These are phyloP conservation scores for Lathyrus oleraceus DNA, from an alignment of 306 rosid genomes.

Conservation along the genomic window DNA sequence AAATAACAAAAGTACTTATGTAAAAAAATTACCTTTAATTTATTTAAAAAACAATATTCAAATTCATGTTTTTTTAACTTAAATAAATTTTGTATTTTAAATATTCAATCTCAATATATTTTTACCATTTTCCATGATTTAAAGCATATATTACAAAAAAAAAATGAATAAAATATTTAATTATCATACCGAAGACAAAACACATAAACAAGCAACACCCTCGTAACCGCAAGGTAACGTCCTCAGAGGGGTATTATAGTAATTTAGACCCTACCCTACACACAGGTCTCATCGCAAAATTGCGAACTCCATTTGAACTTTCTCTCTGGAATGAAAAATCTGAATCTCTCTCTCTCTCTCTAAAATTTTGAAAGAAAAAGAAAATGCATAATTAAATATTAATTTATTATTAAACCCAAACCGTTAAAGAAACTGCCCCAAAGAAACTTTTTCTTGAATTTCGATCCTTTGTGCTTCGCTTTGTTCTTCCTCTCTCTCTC, in stretches of 20 bases:
- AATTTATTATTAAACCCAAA: not conserved
- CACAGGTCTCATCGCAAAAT: conserved; percentile 24
- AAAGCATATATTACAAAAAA: no score
- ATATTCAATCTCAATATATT: no score
- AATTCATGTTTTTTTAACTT: no score
- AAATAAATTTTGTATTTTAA: no score
- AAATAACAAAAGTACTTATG: no score
- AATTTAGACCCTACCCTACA: conserved; percentile 1
- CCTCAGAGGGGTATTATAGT: conserved; percentile 28
- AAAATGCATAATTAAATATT: conserved; percentile 2
- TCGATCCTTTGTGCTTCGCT: conserved; percentile 30
- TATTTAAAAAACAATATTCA: no score
- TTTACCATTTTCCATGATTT: no score
- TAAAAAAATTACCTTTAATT: no score
- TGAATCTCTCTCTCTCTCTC: not conserved
- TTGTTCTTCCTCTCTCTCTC: conserved; percentile 41
- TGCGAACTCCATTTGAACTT: conserved; percentile 36
- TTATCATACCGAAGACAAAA: not conserved
- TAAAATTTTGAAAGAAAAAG: not conserved
- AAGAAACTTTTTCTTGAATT: conserved; percentile 34
- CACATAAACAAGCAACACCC: not conserved
- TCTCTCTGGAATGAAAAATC: not conserved
- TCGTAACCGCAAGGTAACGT: not conserved
- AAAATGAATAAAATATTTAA: no score
- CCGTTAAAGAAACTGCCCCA: conserved; percentile 16